Conservation (phyloP, 169 alveolate genomes). For the Hepatocystis sp. region DNA sequence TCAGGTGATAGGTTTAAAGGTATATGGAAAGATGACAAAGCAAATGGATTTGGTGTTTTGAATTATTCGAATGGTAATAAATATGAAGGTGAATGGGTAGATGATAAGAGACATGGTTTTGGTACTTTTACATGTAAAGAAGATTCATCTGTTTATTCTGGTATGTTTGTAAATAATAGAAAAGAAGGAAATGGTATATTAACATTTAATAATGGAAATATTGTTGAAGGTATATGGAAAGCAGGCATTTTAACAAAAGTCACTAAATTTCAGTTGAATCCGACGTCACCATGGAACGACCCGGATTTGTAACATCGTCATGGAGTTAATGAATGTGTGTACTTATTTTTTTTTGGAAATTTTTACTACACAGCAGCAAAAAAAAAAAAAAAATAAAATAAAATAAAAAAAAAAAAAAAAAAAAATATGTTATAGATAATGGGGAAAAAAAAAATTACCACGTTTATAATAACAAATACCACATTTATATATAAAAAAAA, state of each 20-base stretch:
- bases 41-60: constrained; percentile 95
- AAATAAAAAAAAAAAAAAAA: no score
- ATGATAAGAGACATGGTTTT: constrained; percentile 92
- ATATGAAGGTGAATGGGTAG: constrained; percentile 94
- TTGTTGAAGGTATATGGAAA: constrained; percentile 87
- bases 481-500: no score
- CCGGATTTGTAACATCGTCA: constrained; percentile 78
- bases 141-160: constrained; percentile 91
- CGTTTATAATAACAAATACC: no score
- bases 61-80: constrained; percentile 94
- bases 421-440: no score
- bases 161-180: constrained; percentile 91
- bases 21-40: constrained; percentile 96
- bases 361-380: background rate
- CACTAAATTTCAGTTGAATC: constrained; percentile 80
- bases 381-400: no score
- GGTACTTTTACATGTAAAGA: constrained; percentile 92
- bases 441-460: no score
- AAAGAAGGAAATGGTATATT: constrained; percentile 92
- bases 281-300: constrained; percentile 84
- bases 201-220: constrained; percentile 86
- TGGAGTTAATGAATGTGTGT: background rate
- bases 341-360: background rate
- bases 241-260: constrained; percentile 80
- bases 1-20: constrained; percentile 93